Evolutionary conservation across 2,329 filamentous ascomycete species (phyloP).

Genomic region (Domatiomyces globalis): DNA sequence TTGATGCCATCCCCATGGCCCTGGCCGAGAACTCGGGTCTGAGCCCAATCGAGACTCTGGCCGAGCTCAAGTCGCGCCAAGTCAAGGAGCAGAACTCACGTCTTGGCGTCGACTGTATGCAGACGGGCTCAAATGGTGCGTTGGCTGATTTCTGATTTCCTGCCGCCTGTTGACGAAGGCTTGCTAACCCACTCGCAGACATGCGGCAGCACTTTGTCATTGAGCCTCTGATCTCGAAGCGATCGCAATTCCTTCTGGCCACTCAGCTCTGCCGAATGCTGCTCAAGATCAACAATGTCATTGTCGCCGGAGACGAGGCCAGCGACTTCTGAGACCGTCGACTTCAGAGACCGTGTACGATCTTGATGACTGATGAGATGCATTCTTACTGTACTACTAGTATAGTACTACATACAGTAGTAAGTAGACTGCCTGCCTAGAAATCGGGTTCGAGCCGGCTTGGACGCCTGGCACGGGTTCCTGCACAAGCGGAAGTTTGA

Average conservation of each 20-base stretch:
- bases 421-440: no score
- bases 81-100: slow-evolving; percentile 68
- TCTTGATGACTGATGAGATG: no score
- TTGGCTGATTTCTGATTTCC: no score
- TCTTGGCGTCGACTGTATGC: slow-evolving; percentile 96
- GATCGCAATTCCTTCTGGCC: slow-evolving; percentile 87
- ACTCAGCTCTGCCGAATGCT: slow-evolving; percentile 98
- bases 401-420: no score
- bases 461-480: neutral
- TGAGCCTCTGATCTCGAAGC: slow-evolving; percentile 94
- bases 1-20: slow-evolving; percentile 88
- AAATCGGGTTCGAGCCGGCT: no score
- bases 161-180: no score
- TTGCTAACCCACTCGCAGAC: slow-evolving; percentile 36
- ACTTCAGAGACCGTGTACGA: slow-evolving; percentile 49
- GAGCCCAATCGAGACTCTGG: slow-evolving; percentile 88
- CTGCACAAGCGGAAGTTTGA: neutral
- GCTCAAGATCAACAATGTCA: slow-evolving; percentile 85
- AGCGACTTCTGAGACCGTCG: slow-evolving; percentile 67
- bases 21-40: slow-evolving; percentile 94
- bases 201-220: slow-evolving; percentile 98
- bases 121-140: slow-evolving; percentile 70
- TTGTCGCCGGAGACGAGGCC: slow-evolving; percentile 74
- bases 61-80: slow-evolving; percentile 90
- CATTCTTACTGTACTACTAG: no score